These are phyloP conservation scores for Cornus kousa DNA, from an alignment of 148 eudicot genomes.

Conservation along the genomic window DNA sequence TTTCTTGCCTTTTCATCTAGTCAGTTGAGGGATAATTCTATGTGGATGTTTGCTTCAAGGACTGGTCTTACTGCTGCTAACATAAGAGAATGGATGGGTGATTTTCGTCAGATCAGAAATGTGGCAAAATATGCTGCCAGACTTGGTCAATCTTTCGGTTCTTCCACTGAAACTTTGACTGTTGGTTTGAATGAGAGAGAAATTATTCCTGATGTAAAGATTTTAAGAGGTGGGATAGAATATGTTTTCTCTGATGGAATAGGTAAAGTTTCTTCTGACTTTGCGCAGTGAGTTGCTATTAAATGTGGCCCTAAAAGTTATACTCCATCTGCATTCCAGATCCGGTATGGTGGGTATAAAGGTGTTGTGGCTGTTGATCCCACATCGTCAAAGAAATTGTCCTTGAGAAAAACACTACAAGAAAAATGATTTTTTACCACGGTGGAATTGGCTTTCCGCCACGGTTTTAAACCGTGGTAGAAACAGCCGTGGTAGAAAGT, in stretches of 20 bases:
- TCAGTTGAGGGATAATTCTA: slow-evolving; percentile 81
- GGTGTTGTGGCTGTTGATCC: slow-evolving; percentile 95
- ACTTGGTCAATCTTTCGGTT: slow-evolving; percentile 91
- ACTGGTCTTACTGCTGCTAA: slow-evolving; percentile 54
- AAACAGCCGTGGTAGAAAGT: too few species aligned
- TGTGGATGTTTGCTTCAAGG: slow-evolving; percentile 93
- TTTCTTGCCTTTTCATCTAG: slow-evolving; percentile 94
- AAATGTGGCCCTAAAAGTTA: slow-evolving; percentile 54
- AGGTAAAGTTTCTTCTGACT: slow-evolving; percentile 77
- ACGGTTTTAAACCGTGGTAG: too few species aligned
- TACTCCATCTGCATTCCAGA: slow-evolving; percentile 82
- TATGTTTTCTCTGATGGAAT: slow-evolving; percentile 89
- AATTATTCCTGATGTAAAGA: slow-evolving; percentile 53
- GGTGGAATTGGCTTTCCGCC: too few species aligned
- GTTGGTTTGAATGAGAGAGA: slow-evolving; percentile 57
- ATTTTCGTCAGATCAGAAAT: slow-evolving; percentile 61
- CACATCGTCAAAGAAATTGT: slow-evolving; percentile 49
- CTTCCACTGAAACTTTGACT: slow-evolving; percentile 77
- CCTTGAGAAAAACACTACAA: slow-evolving; percentile 68
- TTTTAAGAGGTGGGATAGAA: slow-evolving; percentile 17
- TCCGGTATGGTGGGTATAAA: slow-evolving; percentile 89
- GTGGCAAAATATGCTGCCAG: slow-evolving; percentile 98
- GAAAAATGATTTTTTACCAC: too few species aligned
- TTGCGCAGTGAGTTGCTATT: slow-evolving; percentile 64
- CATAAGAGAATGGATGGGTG: slow-evolving; percentile 83